Conservation (phyloP, 2,329 filamentous ascomycete genomes). For the Boeremia exigua region DNA sequence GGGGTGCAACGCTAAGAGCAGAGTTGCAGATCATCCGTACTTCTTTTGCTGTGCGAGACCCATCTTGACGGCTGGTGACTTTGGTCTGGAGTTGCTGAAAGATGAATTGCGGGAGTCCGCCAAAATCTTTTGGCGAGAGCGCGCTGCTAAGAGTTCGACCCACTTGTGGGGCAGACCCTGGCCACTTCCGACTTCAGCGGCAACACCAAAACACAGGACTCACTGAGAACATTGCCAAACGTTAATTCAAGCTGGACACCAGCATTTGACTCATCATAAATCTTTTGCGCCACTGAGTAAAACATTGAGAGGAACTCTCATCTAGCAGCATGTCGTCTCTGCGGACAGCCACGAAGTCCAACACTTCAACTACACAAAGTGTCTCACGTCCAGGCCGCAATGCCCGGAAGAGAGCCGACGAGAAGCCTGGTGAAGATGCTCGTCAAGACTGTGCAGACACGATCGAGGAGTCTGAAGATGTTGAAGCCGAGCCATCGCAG, state of each 20-base stretch:
- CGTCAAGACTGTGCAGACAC: constrained; percentile 9
- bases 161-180: constrained; percentile 12
- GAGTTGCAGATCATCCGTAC: constrained; percentile 53
- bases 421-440: constrained; percentile 8
- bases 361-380: constrained; percentile 1
- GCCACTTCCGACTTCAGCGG: not conserved
- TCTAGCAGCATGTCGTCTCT: constrained; percentile 23
- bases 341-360: constrained; percentile 18
- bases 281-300: constrained; percentile 19
- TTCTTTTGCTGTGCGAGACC: constrained; percentile 72
- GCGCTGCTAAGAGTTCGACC: constrained; percentile 13
- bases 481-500: constrained; percentile 14
- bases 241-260: not conserved
- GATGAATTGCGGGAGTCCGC: constrained; percentile 24
- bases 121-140: constrained; percentile 31
- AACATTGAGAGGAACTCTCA: constrained; percentile 14
- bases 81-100: constrained; percentile 11
- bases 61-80: constrained; percentile 55
- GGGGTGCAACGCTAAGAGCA: not conserved
- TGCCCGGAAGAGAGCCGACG: constrained; percentile 9
- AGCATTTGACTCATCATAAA: constrained; percentile 3
- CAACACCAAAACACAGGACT: not conserved
- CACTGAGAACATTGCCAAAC: too few species aligned
- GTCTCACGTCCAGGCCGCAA: constrained; percentile 19
- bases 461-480: constrained; percentile 5